Conservation (phyloP, 2,329 filamentous ascomycete genomes). For the Pseudogymnoascus sp. region DNA sequence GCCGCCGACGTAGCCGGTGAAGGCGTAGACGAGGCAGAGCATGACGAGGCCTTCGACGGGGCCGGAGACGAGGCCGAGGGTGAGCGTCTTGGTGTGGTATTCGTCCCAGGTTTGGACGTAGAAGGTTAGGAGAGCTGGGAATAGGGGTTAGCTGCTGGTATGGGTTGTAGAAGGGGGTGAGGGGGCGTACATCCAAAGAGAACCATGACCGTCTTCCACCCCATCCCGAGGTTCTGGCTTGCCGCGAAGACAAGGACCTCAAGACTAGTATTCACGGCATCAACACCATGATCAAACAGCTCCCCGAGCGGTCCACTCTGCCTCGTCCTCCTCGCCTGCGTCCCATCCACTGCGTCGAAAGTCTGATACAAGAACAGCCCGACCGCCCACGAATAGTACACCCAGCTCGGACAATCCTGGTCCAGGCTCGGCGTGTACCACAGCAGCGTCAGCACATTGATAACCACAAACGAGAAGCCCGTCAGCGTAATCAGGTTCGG, state of each 20-base stretch:
- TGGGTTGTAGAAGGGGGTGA: not conserved
- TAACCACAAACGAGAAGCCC: slow-evolving; percentile 81
- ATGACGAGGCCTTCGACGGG: slow-evolving; percentile 92
- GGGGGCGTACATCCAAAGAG: slow-evolving; percentile 65
- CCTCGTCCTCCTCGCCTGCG: slow-evolving; percentile 83
- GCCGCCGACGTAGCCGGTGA: slow-evolving; percentile 79
- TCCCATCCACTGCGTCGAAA: slow-evolving; percentile 92
- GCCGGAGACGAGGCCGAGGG: slow-evolving; percentile 83
- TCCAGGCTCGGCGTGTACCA: slow-evolving; percentile 96
- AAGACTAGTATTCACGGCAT: slow-evolving; percentile 92
- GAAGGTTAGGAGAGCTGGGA: slow-evolving; percentile 75
- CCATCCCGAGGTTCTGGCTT: slow-evolving; percentile 86
- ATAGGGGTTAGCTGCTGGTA: slow-evolving; percentile 12
- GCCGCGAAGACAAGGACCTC: slow-evolving; percentile 88
- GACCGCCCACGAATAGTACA: slow-evolving; percentile 84
- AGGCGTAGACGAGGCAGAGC: slow-evolving; percentile 68
- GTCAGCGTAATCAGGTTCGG: slow-evolving; percentile 79
- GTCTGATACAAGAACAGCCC: slow-evolving; percentile 96
- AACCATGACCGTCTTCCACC: slow-evolving; percentile 76
- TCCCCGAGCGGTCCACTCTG: slow-evolving; percentile 93
- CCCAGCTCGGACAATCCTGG: slow-evolving; percentile 88
- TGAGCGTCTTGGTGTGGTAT: slow-evolving; percentile 95
- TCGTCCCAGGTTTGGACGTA: slow-evolving; percentile 99
- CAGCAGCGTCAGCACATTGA: slow-evolving; percentile 83
- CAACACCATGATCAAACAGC: slow-evolving; percentile 94